Conservation (phyloP, 352 stramenopile species). For the Phytophthora kernoviae region DNA sequence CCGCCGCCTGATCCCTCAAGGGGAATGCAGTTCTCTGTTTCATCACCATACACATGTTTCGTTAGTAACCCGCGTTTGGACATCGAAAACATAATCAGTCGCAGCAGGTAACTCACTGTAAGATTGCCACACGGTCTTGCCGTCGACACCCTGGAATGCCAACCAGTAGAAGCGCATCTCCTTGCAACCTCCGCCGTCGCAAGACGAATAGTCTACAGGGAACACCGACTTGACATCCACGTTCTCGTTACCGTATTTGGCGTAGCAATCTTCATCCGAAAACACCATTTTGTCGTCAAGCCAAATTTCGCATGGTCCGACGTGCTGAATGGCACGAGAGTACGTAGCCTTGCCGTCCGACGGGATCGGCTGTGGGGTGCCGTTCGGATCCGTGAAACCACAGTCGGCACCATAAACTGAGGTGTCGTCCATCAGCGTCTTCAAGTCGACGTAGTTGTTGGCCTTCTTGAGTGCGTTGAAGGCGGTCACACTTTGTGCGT, state of each 20-base stretch:
- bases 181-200: conserved; percentile 32
- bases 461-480: conserved; percentile 30
- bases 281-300: conserved; percentile 45
- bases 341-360: conserved; percentile 41
- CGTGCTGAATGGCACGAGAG: conserved; percentile 35
- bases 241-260: conserved; percentile 38
- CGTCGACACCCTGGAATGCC: conserved; percentile 40
- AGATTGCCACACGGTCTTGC: conserved; percentile 47
- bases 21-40: conserved; percentile 43
- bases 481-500: conserved; percentile 25
- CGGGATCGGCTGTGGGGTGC: conserved; percentile 37
- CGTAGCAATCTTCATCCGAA: conserved; percentile 36
- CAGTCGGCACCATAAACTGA: conserved; percentile 41
- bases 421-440: conserved; percentile 40
- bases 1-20: conserved; percentile 26
- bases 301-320: conserved; percentile 45
- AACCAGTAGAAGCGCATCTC: conserved; percentile 53
- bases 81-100: neutral
- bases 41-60: neutral
- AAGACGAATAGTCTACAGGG: conserved; percentile 47
- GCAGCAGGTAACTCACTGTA: conserved; percentile 37
- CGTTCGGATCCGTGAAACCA: conserved; percentile 40
- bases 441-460: conserved; percentile 41
- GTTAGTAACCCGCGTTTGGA: conserved; percentile 2
- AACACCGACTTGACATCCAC: conserved; percentile 47